phyloP scores from a whole-genome alignment of 768 basidiomycete genomes.

The Lactifluus subvellereus region DNA sequence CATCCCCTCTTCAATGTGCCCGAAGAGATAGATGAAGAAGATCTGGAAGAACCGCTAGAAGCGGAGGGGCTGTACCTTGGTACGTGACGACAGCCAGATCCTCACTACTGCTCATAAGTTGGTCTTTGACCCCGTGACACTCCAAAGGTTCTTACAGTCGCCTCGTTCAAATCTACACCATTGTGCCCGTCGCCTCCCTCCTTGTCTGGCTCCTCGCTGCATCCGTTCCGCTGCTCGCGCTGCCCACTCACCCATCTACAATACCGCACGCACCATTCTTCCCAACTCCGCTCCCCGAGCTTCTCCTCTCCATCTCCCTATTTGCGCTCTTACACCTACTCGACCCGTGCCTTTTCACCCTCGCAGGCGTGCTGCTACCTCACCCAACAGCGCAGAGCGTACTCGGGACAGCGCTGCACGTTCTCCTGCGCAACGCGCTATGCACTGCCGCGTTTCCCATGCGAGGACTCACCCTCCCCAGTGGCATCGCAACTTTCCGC shows the following conservation, averaged over 20 bases:
- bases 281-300: conserved; percentile 60
- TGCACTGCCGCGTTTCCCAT: conserved; percentile 51
- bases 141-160: conserved; percentile 55
- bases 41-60: conserved; percentile 16
- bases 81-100: not conserved
- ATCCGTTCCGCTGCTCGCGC: conserved; percentile 43
- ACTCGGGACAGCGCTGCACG: conserved; percentile 41
- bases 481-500: conserved; percentile 45
- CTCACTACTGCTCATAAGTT: not conserved
- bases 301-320: conserved; percentile 53
- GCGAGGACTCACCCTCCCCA: conserved; percentile 44
- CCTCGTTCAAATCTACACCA: conserved; percentile 45
- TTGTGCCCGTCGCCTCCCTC: conserved; percentile 29
- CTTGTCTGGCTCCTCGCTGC: conserved; percentile 47
- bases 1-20: conserved; percentile 16
- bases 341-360: conserved; percentile 41
- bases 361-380: conserved; percentile 31
- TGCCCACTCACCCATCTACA: conserved; percentile 29
- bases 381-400: conserved; percentile 33
- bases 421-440: conserved; percentile 46
- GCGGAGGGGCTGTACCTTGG: conserved; percentile 22
- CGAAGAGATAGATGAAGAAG: conserved; percentile 20
- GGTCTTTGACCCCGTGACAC: not conserved
- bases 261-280: conserved; percentile 44
- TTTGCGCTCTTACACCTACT: conserved; percentile 56